These are phyloP conservation scores for Inonotus hispidus DNA, from an alignment of 1,284 basidiomycete genomes.

Conservation along the genomic window DNA sequence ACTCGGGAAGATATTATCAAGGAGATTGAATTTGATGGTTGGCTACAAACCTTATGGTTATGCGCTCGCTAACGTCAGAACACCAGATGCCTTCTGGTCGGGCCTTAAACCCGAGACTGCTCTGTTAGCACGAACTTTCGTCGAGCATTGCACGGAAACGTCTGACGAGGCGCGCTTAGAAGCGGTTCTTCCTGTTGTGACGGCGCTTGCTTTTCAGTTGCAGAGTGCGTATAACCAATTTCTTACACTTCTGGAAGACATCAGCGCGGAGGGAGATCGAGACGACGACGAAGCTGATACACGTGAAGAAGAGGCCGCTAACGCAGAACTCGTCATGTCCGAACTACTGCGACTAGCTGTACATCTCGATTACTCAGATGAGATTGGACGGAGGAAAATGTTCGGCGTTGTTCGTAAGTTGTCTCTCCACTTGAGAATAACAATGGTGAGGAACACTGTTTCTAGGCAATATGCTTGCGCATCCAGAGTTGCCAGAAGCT, in stretches of 20 bases:
- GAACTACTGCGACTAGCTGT: slow-evolving; percentile 82
- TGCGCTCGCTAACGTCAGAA: not conserved
- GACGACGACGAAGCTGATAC: slow-evolving; percentile 30
- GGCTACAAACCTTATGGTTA: slow-evolving; percentile 24
- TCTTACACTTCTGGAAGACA: slow-evolving; percentile 42
- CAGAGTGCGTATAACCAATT: slow-evolving; percentile 76
- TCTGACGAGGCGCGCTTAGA: slow-evolving; percentile 72
- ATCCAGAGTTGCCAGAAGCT: slow-evolving; percentile 71
- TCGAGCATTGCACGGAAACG: slow-evolving; percentile 68
- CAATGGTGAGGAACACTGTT: not conserved
- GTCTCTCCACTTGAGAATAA: slow-evolving; percentile 32
- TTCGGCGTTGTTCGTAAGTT: slow-evolving; percentile 83
- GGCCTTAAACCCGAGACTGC: slow-evolving; percentile 76
- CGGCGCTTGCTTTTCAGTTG: slow-evolving; percentile 81
- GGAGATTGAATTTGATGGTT: slow-evolving; percentile 68
- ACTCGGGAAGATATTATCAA: slow-evolving; percentile 57
- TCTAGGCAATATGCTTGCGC: slow-evolving; percentile 80
- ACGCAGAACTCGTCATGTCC: slow-evolving; percentile 71
- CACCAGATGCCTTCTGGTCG: slow-evolving; percentile 71
- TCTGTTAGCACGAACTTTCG: slow-evolving; percentile 80
- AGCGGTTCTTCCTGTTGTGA: slow-evolving; percentile 80
- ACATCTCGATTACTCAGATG: slow-evolving; percentile 89
- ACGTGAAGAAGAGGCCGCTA: slow-evolving; percentile 53
- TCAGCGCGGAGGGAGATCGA: slow-evolving; percentile 36
- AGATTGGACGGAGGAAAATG: slow-evolving; percentile 91